Evolutionary conservation across 139 green algal genomes (phyloP).

Genomic region (Zygnema circumcarinatum): DNA sequence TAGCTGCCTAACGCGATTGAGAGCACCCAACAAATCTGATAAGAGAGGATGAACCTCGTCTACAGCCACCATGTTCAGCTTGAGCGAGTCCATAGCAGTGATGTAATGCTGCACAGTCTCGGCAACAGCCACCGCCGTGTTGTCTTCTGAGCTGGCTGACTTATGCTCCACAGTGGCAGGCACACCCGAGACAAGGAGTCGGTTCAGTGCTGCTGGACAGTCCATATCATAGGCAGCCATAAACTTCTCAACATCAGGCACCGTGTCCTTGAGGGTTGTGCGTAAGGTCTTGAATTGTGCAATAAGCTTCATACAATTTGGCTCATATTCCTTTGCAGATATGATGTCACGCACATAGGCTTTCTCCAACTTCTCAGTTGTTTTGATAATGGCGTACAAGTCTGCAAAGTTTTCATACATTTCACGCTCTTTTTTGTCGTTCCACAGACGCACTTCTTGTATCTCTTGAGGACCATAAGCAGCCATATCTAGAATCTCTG

Average conservation of each 20-base stretch:
- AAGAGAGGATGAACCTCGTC: constrained; percentile 87
- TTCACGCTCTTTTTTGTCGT: constrained; percentile 79
- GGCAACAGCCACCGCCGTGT: constrained; percentile 71
- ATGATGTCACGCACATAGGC: constrained; percentile 71
- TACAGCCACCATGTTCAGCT: constrained; percentile 91
- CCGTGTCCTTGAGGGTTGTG: constrained; percentile 55
- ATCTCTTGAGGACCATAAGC: constrained; percentile 14
- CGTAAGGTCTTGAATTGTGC: constrained; percentile 87
- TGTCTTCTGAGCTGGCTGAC: constrained; percentile 33
- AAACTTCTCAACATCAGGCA: constrained; percentile 88
- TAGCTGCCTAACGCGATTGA: constrained; percentile 79
- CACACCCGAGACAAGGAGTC: constrained; percentile 82
- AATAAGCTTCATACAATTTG: constrained; percentile 86
- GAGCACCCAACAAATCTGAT: constrained; percentile 75
- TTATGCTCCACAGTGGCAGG: constrained; percentile 84
- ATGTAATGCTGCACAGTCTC: constrained; percentile 92
- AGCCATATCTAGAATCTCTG: background rate
- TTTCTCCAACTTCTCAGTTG: constrained; percentile 86
- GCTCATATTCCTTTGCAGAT: constrained; percentile 80
- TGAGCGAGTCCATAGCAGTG: constrained; percentile 91
- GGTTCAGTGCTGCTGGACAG: constrained; percentile 84
- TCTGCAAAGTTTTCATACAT: constrained; percentile 85
- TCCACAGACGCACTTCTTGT: constrained; percentile 71
- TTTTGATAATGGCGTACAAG: constrained; percentile 92
- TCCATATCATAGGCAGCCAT: constrained; percentile 93